Evolutionary conservation across 345 rosid genomes (phyloP).

Genomic region (Citrus sp.): DNA sequence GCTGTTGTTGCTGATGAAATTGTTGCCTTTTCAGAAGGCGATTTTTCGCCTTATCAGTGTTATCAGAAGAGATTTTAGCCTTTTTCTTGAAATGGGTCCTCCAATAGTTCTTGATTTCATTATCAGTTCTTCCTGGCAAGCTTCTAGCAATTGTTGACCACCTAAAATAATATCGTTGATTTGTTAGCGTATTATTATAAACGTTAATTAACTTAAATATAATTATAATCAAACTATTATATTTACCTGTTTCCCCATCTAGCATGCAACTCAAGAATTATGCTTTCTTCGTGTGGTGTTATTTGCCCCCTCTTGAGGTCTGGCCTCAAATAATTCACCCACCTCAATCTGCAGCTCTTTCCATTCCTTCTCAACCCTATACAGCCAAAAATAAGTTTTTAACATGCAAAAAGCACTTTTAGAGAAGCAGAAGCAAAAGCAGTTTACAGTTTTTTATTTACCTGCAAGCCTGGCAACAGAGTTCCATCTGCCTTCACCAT

Average conservation of each 20-base stretch:
- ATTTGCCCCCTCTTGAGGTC: conserved; percentile 92
- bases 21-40: conserved; percentile 67
- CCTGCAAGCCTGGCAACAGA: conserved; percentile 87
- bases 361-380: conserved; percentile 87
- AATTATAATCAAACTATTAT: no score
- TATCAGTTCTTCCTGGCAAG: conserved; percentile 91
- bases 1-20: conserved; percentile 50
- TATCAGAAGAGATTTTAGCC: conserved; percentile 47
- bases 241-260: conserved; percentile 88
- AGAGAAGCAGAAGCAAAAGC: not conserved
- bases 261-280: conserved; percentile 83
- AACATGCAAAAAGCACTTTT: not conserved
- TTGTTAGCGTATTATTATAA: not conserved
- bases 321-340: conserved; percentile 95
- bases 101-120: conserved; percentile 93
- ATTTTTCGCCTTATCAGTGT: conserved; percentile 46
- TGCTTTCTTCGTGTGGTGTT: conserved; percentile 84
- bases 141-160: conserved; percentile 96
- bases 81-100: conserved; percentile 91
- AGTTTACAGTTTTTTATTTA: not conserved
- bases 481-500: conserved; percentile 95
- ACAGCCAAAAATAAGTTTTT: not conserved
- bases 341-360: conserved; percentile 87
- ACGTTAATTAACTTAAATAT: not conserved
- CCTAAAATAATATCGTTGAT: conserved; percentile 29